These are phyloP conservation scores for Vaccinium myrtillus DNA, from an alignment of 148 eudicot species.

Conservation along the genomic window DNA sequence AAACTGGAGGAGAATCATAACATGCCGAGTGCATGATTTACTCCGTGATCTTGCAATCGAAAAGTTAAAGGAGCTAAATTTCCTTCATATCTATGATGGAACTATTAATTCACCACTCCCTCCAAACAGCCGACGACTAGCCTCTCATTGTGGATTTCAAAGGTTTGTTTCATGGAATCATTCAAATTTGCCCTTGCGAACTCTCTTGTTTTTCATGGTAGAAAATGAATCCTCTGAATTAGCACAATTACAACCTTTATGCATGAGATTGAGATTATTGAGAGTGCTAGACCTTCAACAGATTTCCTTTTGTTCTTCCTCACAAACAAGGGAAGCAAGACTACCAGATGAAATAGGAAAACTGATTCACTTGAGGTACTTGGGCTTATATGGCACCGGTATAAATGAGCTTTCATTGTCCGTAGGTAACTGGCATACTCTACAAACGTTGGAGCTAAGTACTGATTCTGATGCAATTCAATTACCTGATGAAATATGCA, in stretches of 20 bases:
- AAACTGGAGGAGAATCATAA: not conserved
- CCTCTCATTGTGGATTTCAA: not conserved
- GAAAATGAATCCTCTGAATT: too few species aligned
- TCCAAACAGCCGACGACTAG: not conserved
- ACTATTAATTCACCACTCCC: not conserved
- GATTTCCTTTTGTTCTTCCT: not conserved
- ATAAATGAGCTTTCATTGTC: not conserved
- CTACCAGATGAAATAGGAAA: not conserved
- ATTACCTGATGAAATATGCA: not conserved
- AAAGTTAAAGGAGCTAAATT: constrained; percentile 6
- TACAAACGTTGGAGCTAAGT: not conserved
- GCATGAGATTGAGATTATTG: not conserved
- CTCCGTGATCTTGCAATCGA: not conserved
- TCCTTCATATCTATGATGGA: constrained; percentile 4
- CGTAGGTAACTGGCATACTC: not conserved
- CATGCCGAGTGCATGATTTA: not conserved
- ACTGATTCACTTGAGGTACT: not conserved
- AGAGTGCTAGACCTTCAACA: not conserved
- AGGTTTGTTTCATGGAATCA: not conserved
- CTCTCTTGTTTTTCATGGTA: not conserved
- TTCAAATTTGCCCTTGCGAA: not conserved
- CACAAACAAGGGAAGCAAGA: not conserved
- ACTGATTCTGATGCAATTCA: fast-evolving
- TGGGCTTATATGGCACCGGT: not conserved
- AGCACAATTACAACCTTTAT: not conserved